phyloP scores from a whole-genome alignment of 768 basidiomycete genomes.

The Rhodotorula taiwanensis region DNA sequence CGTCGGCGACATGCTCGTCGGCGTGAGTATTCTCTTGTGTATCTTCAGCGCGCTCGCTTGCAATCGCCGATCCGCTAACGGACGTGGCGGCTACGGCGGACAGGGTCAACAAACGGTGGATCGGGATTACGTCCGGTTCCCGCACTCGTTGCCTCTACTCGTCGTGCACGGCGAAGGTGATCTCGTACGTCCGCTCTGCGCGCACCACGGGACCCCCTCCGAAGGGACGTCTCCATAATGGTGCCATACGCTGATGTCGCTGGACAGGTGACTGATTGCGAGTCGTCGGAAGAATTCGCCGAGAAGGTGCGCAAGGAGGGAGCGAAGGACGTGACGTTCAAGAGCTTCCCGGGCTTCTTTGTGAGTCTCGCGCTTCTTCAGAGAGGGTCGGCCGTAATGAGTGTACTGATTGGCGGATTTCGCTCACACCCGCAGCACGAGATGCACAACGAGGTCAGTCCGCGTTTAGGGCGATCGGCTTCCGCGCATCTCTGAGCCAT shows the following conservation, averaged over 20 bases:
- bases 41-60: not conserved
- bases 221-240: not conserved
- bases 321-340: constrained; percentile 16
- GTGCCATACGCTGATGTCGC: no score
- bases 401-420: not conserved
- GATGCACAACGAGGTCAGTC: constrained; percentile 35
- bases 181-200: constrained; percentile 5
- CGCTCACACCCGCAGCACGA: constrained; percentile 19
- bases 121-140: constrained; percentile 26
- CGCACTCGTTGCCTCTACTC: constrained; percentile 25
- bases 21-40: constrained; percentile 3
- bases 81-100: not conserved
- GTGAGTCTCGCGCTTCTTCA: not conserved
- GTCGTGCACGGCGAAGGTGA: constrained; percentile 38
- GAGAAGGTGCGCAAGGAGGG: constrained; percentile 20
- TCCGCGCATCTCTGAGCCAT: no score
- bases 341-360: constrained; percentile 22
- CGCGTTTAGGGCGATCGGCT: no score
- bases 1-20: constrained; percentile 34
- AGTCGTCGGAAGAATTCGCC: constrained; percentile 22
- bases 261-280: constrained; percentile 16
- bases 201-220: not conserved
- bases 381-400: not conserved
- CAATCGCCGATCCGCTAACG: not conserved
- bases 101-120: constrained; percentile 27